A percentile compares a stretch with the other conserved stretches of the same genome.
Evolutionary conservation across 2,329 filamentous ascomycete genomes (phyloP).

Genomic region (Keithomyces neogunnii): DNA sequence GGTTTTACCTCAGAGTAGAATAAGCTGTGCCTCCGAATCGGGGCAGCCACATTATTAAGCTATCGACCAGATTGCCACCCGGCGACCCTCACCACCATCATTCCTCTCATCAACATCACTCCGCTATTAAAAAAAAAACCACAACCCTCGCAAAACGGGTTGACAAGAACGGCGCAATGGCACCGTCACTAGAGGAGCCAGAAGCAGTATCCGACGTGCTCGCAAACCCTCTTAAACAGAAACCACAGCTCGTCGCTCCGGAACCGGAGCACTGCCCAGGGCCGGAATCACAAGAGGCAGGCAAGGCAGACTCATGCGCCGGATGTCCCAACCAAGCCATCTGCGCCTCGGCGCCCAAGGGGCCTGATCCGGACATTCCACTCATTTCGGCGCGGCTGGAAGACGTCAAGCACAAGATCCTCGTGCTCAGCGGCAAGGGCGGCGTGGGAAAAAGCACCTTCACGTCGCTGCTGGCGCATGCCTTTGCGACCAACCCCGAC

Average conservation of each 20-base stretch:
- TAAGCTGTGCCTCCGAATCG: not conserved
- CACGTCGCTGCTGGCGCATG: slow-evolving; percentile 78
- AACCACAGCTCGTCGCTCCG: slow-evolving; percentile 81
- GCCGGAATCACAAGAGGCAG: slow-evolving; percentile 66
- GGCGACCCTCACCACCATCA: not conserved
- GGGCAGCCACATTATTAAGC: slow-evolving; percentile 13
- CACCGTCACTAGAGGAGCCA: slow-evolving; percentile 70
- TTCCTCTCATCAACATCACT: not conserved
- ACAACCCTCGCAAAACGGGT: not conserved
- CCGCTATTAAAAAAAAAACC: not conserved
- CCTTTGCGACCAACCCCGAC: slow-evolving; percentile 73
- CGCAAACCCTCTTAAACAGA: slow-evolving; percentile 65
- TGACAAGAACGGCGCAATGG: slow-evolving; percentile 45
- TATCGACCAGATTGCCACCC: slow-evolving; percentile 5
- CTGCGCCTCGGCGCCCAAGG: slow-evolving; percentile 89
- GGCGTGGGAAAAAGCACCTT: slow-evolving; percentile 97
- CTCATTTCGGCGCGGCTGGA: slow-evolving; percentile 77
- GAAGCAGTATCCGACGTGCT: slow-evolving; percentile 60
- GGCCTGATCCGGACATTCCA: slow-evolving; percentile 88
- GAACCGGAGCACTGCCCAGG: slow-evolving; percentile 97
- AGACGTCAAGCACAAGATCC: slow-evolving; percentile 80
- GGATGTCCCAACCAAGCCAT: slow-evolving; percentile 95
- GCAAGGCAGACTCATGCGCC: slow-evolving; percentile 73
- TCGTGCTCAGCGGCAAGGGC: slow-evolving; percentile 89
- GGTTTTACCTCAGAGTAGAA: too few relatives aligned